Conservation (phyloP, 2,329 filamentous ascomycete species). For the Penicillium aurantiogriseum region DNA sequence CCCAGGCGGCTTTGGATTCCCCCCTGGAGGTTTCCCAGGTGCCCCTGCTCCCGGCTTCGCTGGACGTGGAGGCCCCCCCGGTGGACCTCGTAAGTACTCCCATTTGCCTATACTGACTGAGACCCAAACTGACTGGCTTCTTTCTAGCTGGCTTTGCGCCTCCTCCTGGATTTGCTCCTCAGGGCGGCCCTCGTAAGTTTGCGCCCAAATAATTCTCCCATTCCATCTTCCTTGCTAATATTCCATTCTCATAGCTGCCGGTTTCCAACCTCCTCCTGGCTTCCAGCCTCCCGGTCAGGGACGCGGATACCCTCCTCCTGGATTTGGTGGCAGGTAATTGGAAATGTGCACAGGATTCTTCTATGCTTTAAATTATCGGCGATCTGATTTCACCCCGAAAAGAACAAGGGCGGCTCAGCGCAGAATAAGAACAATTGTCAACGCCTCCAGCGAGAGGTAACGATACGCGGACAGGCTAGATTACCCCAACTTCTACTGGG, state of each 20-base stretch:
- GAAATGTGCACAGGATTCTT: slow-evolving; percentile 20
- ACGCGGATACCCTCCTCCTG: slow-evolving; percentile 53
- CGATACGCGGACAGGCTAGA: slow-evolving; percentile 26
- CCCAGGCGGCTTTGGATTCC: slow-evolving; percentile 55
- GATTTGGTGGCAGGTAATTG: slow-evolving; percentile 47
- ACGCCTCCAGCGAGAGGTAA: slow-evolving; percentile 19
- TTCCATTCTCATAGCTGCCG: slow-evolving; percentile 45
- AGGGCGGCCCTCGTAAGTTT: slow-evolving; percentile 47
- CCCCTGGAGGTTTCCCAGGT: slow-evolving; percentile 55
- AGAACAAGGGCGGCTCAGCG: slow-evolving; percentile 11
- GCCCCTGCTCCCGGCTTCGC: slow-evolving; percentile 51
- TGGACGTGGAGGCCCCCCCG: slow-evolving; percentile 51
- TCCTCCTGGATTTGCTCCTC: slow-evolving; percentile 49
- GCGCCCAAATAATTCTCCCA: slow-evolving; percentile 11
- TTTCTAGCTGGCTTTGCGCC: slow-evolving; percentile 47
- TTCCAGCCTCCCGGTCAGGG: slow-evolving; percentile 67
- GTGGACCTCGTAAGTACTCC: slow-evolving; percentile 52
- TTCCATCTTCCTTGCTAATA: slow-evolving; percentile 34
- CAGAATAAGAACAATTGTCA: slow-evolving; percentile 9
- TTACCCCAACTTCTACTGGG: slow-evolving; percentile 34
- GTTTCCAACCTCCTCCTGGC: slow-evolving; percentile 63
- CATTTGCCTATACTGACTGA: background rate
- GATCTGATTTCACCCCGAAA: slow-evolving; percentile 22
- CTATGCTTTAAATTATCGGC: slow-evolving; percentile 25
- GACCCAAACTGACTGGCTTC: slow-evolving; percentile 19